phyloP scores from a whole-genome alignment of 345 rosid genomes.

The Camelina neglecta region DNA sequence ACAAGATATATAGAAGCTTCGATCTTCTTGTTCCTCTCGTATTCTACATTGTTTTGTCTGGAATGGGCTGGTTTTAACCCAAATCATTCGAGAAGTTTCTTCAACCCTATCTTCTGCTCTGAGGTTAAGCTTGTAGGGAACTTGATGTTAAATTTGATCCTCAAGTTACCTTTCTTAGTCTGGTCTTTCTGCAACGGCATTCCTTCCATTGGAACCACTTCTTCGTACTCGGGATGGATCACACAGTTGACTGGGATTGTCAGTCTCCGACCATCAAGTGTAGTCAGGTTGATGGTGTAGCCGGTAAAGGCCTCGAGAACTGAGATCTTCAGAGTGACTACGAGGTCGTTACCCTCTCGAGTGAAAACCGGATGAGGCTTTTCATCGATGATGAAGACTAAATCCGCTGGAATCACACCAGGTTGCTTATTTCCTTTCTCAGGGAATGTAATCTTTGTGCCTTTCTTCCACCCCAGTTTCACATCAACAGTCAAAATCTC shows the following conservation, averaged over 20 bases:
- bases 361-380: conserved; percentile 65
- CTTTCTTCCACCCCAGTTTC: conserved; percentile 64
- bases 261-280: conserved; percentile 64
- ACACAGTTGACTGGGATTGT: conserved; percentile 52
- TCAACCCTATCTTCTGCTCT: conserved; percentile 62
- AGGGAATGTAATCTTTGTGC: conserved; percentile 60
- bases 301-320: conserved; percentile 65
- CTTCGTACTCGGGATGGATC: conserved; percentile 59
- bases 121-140: conserved; percentile 58
- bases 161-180: conserved; percentile 55
- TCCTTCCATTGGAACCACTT: conserved; percentile 59
- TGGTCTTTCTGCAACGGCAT: conserved; percentile 70
- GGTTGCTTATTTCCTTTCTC: conserved; percentile 61
- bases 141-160: conserved; percentile 63
- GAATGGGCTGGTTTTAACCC: not conserved
- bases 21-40: not conserved
- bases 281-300: conserved; percentile 50
- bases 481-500: conserved; percentile 54
- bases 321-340: conserved; percentile 52
- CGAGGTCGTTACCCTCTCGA: conserved; percentile 63
- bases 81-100: conserved; percentile 44
- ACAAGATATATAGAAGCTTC: conserved; percentile 13
- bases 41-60: conserved; percentile 6
- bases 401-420: conserved; percentile 51
- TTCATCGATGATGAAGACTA: conserved; percentile 61